Percentiles rank a stretch among this genome's conserved stretches.
phyloP scores from a whole-genome alignment of 2,329 filamentous ascomycete genomes.

The Metarhizium album region DNA sequence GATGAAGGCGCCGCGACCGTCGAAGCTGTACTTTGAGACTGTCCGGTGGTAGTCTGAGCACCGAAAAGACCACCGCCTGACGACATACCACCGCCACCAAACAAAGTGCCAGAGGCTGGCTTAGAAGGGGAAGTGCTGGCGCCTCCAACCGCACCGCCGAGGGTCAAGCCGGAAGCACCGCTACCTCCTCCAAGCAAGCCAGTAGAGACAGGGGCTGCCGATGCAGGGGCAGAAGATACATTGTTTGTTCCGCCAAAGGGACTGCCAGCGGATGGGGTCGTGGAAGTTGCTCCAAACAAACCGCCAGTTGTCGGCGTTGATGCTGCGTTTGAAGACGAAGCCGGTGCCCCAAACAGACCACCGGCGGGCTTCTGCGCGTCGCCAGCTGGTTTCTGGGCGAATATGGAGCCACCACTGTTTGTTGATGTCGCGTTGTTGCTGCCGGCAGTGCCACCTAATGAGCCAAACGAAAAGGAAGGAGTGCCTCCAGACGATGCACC shows the following conservation, averaged over 20 bases:
- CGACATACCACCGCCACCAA: slow-evolving; percentile 11
- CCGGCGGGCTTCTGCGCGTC: slow-evolving; percentile 18
- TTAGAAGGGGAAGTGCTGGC: slow-evolving; percentile 10
- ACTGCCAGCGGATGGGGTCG: slow-evolving; percentile 11
- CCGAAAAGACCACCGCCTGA: slow-evolving; percentile 8
- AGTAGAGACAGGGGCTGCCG: slow-evolving; percentile 11
- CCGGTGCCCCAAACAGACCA: slow-evolving; percentile 15
- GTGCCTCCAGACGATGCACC: slow-evolving; percentile 15
- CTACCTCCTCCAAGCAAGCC: slow-evolving; percentile 13
- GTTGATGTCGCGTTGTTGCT: slow-evolving; percentile 19
- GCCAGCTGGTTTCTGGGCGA: slow-evolving; percentile 21
- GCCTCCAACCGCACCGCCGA: too few species aligned
- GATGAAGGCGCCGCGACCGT: slow-evolving; percentile 16
- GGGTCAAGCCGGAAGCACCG: slow-evolving; percentile 7
- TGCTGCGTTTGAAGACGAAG: slow-evolving; percentile 17
- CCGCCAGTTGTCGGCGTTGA: slow-evolving; percentile 14
- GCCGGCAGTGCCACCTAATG: slow-evolving; percentile 13
- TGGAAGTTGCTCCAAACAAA: slow-evolving; percentile 19
- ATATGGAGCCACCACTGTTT: slow-evolving; percentile 17
- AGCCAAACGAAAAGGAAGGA: slow-evolving; percentile 32
- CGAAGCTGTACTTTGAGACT: slow-evolving; percentile 13
- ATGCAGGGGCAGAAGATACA: slow-evolving; percentile 5
- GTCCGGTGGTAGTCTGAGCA: slow-evolving; percentile 6
- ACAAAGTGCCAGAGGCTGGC: slow-evolving; percentile 17
- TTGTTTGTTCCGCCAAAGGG: slow-evolving; percentile 10